Percentiles rank a stretch among this genome's conserved stretches.
phyloP scores from a whole-genome alignment of 164 flowering plant genomes.

The Dillenia turbinata region DNA sequence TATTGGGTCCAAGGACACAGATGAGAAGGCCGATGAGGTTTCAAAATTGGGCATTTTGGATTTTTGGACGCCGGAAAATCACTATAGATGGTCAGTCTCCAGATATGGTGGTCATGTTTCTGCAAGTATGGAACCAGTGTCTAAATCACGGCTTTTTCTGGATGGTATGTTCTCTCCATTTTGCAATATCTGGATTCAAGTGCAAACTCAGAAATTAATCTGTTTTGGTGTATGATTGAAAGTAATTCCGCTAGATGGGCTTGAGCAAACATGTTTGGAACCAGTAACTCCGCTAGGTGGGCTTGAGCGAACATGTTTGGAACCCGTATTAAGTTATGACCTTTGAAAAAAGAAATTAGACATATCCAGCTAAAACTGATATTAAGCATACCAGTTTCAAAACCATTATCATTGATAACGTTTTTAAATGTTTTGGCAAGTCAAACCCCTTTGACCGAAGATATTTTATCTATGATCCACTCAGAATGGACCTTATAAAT shows the following conservation, averaged over 20 bases:
- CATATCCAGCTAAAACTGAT: too few species aligned
- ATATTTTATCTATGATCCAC: background rate
- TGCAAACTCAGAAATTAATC: too few species aligned
- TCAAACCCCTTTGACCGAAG: too few species aligned
- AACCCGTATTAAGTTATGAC: background rate
- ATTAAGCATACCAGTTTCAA: background rate
- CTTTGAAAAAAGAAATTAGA: too few species aligned
- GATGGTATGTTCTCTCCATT: constrained; percentile 43
- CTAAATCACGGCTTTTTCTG: constrained; percentile 56
- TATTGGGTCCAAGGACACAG: constrained; percentile 78
- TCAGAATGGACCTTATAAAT: background rate
- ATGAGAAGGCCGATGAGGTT: constrained; percentile 64
- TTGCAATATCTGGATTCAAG: too few species aligned
- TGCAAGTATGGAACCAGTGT: constrained; percentile 61
- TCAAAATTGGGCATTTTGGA: constrained; percentile 55
- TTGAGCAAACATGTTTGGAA: too few species aligned
- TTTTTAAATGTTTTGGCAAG: too few species aligned
- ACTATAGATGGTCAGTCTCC: constrained; percentile 77
- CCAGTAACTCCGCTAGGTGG: too few species aligned
- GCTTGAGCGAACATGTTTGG: too few species aligned
- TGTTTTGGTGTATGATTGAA: too few species aligned
- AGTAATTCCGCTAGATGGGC: too few species aligned
- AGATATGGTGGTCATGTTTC: constrained; percentile 89
- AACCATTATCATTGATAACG: too few species aligned
- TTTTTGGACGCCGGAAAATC: constrained; percentile 97